Base-by-base conservation (phyloP, 805 yeast species). In the Yamadazyma paraphyllophila region DNA sequence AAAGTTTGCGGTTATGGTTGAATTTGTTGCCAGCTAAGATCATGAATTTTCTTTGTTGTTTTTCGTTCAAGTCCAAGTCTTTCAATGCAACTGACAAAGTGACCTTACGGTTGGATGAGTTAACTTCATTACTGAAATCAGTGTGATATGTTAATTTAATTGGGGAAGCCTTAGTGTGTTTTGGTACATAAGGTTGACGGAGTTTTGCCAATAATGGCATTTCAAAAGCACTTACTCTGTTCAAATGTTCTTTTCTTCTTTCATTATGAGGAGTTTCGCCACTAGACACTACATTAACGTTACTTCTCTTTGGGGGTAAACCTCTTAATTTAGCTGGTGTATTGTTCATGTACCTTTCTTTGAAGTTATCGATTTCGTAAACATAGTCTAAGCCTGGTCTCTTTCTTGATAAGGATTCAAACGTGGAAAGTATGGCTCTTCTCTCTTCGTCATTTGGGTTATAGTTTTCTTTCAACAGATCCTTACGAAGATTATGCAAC, bases 151-250 rank as follows among this genome's bases (percentile, higher is more conserved):
- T 80, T 59, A 85, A 86, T 32, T 72, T 71, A 34, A 90, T 69
- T 4, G 90, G 89, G 8, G 73, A 63, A 24, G 72, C 69, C 13
- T 57, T 60, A 9, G 55, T 53, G 5, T 73, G 53, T 11, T 72
- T 71, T 15, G 83, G 83, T 29, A 58, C 62, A 69, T 87, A 91
- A 48, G 74, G 76, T 64, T 85, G 81, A 55, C 92, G 83, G 61
- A 76, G 86, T 63, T 88, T 82, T 35, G 83, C 82, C 52, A 94
- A 74, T 45, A 81, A 77, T 6, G 99, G 99, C 74, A 92, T 77
- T 62, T 92, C 98, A 67, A 85, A 92, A 0, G 97, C 97, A 9
- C 95, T 88, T 36, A 88, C 74, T 56, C 97, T 78, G 59, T 83
- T 83, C 57, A 83, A 81, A 52, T 85, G 80, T 54, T 96, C 82